Conservation (phyloP, 2,329 filamentous ascomycete genomes). For the Talaromyces sp. region DNA sequence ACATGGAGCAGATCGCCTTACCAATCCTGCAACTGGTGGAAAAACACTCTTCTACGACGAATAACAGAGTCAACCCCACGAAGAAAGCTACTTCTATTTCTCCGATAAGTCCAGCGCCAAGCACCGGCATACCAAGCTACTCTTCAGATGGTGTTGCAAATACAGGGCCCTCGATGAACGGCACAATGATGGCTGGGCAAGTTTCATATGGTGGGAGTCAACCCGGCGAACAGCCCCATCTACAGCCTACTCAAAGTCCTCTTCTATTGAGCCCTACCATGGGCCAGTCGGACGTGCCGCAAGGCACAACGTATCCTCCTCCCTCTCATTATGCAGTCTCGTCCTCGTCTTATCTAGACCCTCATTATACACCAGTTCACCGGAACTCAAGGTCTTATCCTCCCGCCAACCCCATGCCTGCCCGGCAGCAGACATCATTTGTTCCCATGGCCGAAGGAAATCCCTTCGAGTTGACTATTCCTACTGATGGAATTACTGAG, state of each 20-base stretch:
- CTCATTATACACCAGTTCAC: slow-evolving; percentile 11
- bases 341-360: slow-evolving; percentile 1
- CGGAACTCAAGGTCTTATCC: slow-evolving; percentile 19
- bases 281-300: neutral
- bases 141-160: slow-evolving; percentile 11
- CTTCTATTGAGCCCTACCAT: slow-evolving; percentile 1
- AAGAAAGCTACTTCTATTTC: slow-evolving; percentile 3
- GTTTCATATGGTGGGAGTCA: neutral
- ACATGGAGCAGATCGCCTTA: slow-evolving; percentile 88
- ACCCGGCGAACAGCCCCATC: neutral
- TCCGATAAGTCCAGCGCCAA: slow-evolving; percentile 2
- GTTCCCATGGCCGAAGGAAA: neutral
- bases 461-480: slow-evolving; percentile 14
- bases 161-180: neutral
- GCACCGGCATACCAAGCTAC: neutral
- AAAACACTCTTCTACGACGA: slow-evolving; percentile 18
- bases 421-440: slow-evolving; percentile 3
- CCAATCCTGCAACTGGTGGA: slow-evolving; percentile 61
- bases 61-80: neutral
- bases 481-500: slow-evolving; percentile 21
- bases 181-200: neutral
- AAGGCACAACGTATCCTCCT: slow-evolving; percentile 9
- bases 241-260: neutral
- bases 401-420: slow-evolving; percentile 13
- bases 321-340: neutral